Base-by-base conservation (phyloP, 805 yeast species). In the Spathaspora hagerdaliae region DNA sequence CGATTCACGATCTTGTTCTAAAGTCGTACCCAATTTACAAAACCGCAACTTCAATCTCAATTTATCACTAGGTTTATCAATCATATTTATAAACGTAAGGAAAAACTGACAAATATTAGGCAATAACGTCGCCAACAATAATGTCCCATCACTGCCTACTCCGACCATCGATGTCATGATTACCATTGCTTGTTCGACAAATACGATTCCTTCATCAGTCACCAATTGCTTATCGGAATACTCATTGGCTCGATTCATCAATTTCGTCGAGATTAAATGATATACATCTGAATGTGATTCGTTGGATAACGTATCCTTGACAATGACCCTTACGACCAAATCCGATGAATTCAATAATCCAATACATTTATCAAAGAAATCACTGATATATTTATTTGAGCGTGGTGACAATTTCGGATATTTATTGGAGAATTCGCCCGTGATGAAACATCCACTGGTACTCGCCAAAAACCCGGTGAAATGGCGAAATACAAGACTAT, bases 381-480 rank as follows among this genome's bases (percentile, higher is more conserved):
- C 69, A 12, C 74, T 72, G 11, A 78, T 69, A 34, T 70, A 65
- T 12, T 55, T 57, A 19, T 59, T 49, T 38, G 75, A 62, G 32
- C 63, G 64, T 40, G 63, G 55, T 7, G 49, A 57, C 2, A 53
- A 47, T 35, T 59, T 62, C 39, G 51, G 50, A 13, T 42, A 43
- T 3, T 60, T 42, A n/a, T 24, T 24, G 6, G 35, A 7, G 12
- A 29, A 29, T 29, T 9, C 12, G 8, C 48, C 47, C 14, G 51
- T 55, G 24, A 83, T 58, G 46, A 85, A 77, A 12, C 82, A 73
- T 38, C 95, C 89, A 41, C 87, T 77, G 0, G 84, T 67, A 0
- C 89, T 79, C 2, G 89, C 87, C 48, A 87, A 61, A 48, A 83
- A 81, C 7, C 92, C 94, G 2, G 89, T 82, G 57, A 76, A 83